Base-by-base conservation (phyloP, 208 protist species). In the Leishmania major region DNA sequence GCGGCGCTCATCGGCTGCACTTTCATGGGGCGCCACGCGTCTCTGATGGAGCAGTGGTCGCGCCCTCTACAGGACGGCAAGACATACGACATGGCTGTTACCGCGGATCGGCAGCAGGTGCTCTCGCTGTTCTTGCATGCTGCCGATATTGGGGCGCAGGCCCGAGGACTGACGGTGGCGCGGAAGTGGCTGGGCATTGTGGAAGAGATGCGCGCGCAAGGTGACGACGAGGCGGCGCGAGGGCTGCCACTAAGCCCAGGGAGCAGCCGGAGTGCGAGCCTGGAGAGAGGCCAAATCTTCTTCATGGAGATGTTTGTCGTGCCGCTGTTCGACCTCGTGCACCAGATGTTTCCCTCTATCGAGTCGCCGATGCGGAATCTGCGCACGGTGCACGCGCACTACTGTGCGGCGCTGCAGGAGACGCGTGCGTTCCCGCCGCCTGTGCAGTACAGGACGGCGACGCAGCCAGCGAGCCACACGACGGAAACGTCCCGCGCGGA, bases 301-400 rank as follows among this genome's bases (percentile, higher is more conserved):
- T 98, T 98, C 69, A 82, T 98, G 10, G 88, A 94, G 73, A 82
- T 69, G 72, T 91, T 96, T 78, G 93, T 96, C 13, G 87, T 94
- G 13, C 95, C 95, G 5, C 71, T 89, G 28, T 96, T 94, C 72
- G 85, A 96, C 78, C 35, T 95, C 1, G 73, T 97, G 31, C 84
- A 94, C 1, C 89, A 93, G 62, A 70, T 96, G 4, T 94, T 96
- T 67, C 91, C 94, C 1, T 25, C 22, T 5, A 70, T 96, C 19
- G 75, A 79, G 11, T 79, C 84, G 19, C 92, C 94, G 6, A 43
- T 96, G 47, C 81, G 71, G 43, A 87, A 94, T 43, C 88, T 97
- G 64, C 82, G 86, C 17, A 49, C 57, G 6, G 60, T 96, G 49
- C 87, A 91, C 64, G 81, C 84, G 57, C 64, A 88, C 60, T 97